Conservation (phyloP, 768 basidiomycete genomes). For the Cytidiella melzeri region DNA sequence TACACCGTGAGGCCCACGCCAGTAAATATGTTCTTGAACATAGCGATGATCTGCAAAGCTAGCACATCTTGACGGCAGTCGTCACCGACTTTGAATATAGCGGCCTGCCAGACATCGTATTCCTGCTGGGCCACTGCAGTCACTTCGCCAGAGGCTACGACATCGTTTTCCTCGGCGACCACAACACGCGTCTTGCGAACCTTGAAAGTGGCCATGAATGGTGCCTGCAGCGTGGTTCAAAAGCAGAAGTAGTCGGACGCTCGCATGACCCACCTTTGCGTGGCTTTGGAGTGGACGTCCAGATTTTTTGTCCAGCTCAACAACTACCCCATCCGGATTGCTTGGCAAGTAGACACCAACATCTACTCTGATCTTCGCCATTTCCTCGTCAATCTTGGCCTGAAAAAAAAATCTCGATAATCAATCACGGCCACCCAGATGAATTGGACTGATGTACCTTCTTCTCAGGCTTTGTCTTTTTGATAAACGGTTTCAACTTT, state of each 20-base stretch:
- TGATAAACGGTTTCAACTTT: conserved; percentile 94
- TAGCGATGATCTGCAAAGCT: conserved; percentile 94
- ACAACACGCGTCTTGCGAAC: conserved; percentile 82
- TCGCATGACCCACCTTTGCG: conserved; percentile 64
- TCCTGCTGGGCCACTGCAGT: conserved; percentile 43
- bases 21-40: conserved; percentile 98
- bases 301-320: conserved; percentile 97
- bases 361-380: conserved; percentile 91
- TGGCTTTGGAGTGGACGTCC: conserved; percentile 95
- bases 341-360: conserved; percentile 96
- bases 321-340: conserved; percentile 93
- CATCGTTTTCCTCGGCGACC: conserved; percentile 62
- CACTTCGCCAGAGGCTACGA: conserved; percentile 55
- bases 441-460: conserved; percentile 63
- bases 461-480: conserved; percentile 92
- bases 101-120: conserved; percentile 94
- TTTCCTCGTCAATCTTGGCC: conserved; percentile 99
- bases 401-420: too few relatives aligned
- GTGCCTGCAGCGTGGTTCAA: conserved; percentile 55
- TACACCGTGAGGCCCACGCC: conserved; percentile 85
- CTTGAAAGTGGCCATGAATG: conserved; percentile 99
- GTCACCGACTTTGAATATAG: conserved; percentile 99
- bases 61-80: conserved; percentile 99
- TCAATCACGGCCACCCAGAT: not conserved
- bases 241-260: too few relatives aligned